Evolutionary conservation across 345 rosid genomes (phyloP), one percentile per base, ranked within the genome.

Genomic region (Salix suchowensis): DNA sequence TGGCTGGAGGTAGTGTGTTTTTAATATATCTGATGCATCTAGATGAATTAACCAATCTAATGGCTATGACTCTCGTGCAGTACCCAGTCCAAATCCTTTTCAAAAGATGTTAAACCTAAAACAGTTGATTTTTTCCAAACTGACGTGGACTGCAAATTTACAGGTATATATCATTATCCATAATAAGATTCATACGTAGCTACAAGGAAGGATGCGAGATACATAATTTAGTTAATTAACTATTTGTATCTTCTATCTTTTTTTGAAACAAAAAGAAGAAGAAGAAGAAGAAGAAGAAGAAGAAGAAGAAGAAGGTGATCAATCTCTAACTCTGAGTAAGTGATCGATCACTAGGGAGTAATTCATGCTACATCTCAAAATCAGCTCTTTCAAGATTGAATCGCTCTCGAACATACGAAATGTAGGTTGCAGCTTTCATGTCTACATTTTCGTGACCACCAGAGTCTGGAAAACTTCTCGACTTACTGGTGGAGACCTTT

Each of bases 381-480:
- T 84, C 83, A 48, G 70, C 66, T 58, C 68, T 71, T 65, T 84
- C 85, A 2, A 68, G 69, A n/a, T 77, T 72, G 81, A 88, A 86
- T 67, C 85, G 79, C 67, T 88, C 85, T 26, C 72, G 84, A 74
- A 84, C 90, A n/a, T 23, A 12, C 0, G 80, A 64, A 64, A 87
- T 90, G 71, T 80, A 86, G 72, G 69, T 76, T 6, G 87, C 48
- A 8, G 90, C 88, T 77, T 79, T 84, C 67, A 19, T 12, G 70
- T 90, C 89, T 19, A 86, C 86, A 60, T 88, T 78, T 75, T 80
- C 89, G 18, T 87, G 90, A 13, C 76, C 88, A 7, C 72, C 76
- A n/a, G 16, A n/a, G 28, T 66, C 78, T 40, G 30, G 75, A 28
- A 64, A 71, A 52, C 39, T 70, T 23, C 61, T 60, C 13, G 19